Evolutionary conservation across 1,284 basidiomycete species (phyloP), one percentile per base, ranked within the genome.

Genomic region (Coniophora puteana): DNA sequence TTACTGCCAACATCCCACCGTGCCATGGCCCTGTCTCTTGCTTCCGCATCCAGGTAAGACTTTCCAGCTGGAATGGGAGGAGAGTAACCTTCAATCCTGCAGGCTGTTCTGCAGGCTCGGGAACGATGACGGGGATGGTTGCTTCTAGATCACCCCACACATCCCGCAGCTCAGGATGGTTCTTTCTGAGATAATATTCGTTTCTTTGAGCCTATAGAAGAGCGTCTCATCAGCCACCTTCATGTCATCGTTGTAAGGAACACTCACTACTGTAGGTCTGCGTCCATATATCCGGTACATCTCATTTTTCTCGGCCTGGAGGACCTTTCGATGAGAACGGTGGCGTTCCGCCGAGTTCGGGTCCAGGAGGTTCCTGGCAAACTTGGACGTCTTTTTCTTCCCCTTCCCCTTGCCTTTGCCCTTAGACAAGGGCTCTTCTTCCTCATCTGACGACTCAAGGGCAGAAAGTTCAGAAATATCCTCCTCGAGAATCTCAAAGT

Each of bases 21-120:
- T 73, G 72, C 92, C 94, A 98, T 5, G 80, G 66, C 4, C 89
- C 78, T 44, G 83, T 69, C 65, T 99, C 96, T 68, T 99, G 96
- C 56, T 92, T 77, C 49, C 83, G 80, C 89, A 99, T 94, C 96
- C 96, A 99, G 59, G 76, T 82, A 43, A 99, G 69, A 61, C 91
- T 93, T 66, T 99, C 96, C 47, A 80, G 81, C 63, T 99, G 95
- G 68, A 89, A 89, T 45, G 86, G 85, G 22, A 89, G 64, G 8
- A 89, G 69, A 0, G 69, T 74, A 28, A 80, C 67, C 60, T 91
- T 93, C 46, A 99, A 69, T 8, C 83, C 84, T 2, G 68, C 66
- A 4, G 96, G 94, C 47, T 95, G 93, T 33, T 78, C 76, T 36
- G 83, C 89, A 52, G 79, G 76, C 45, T 78, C 66, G 2, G 93